Evolutionary conservation across 768 basidiomycete genomes (phyloP), one percentile per base, ranked within the genome.

Genomic region (Tephrocybe sp.): DNA sequence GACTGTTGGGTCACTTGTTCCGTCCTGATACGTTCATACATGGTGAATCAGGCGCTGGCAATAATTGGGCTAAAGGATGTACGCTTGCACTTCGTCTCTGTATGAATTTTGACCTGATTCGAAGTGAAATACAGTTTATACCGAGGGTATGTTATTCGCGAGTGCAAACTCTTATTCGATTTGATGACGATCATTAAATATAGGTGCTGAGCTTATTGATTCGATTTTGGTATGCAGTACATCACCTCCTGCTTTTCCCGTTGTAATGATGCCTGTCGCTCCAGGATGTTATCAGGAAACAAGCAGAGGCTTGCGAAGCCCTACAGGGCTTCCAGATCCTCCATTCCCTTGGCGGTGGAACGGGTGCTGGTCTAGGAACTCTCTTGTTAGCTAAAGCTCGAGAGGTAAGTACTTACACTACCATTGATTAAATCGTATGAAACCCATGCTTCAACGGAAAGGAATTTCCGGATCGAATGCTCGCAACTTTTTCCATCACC

Each of bases 1-100:
- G 92, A 10, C 68, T 78, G 2, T 69, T 89, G 34, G 93, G 93
- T 2, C 59, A 64, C 7, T 75, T 98, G 5, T 97, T 94, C 72
- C 80, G 85, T 43, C 95, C 95, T 2, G 92, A 94, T 63, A 96
- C 91, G 1, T 96, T 79, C 64, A 65, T 94, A 41, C 79, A 80
- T 33, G 77, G 83, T 1, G 70, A 77, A 36, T 66, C 68, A 1
- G 78, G 79, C n/a, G 80, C 93, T 0, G 94, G 93, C 14, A 97
- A 98, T 61, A 96, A 95, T 56, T 97, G 92, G 89, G 93, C 92
- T 13, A 96, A 97, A 72, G 92, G 90, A 78, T 90, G 89, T 90
- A 60, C 70, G 86, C 73, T 36, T 33, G 14, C 14, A 2, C 41
- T 20, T 20, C 7, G 12, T 9, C 11, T 2, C 22, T 16, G n/a